Base-by-base conservation (phyloP, 2,329 filamentous ascomycete genomes). In the Acrodontium crateriforme region DNA sequence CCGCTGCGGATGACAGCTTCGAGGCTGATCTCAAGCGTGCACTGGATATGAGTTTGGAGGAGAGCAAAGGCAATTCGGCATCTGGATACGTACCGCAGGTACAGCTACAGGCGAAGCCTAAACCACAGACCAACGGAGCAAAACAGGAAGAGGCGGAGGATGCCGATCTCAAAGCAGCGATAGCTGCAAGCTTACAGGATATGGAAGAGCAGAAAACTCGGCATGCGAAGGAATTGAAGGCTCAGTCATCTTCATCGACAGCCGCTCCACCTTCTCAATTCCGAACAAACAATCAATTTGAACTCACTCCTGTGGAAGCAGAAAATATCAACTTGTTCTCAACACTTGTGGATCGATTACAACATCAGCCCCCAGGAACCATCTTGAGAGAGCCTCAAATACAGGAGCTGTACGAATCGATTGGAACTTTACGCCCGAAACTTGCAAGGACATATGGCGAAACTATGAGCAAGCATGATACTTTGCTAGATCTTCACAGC, bases 381-480 rank as follows among this genome's bases (percentile, higher is more conserved):
- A 94, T 98, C 29, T 58, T 98, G n/a, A 70, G 89, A 26, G 89
- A 98, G 47, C 89, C 89, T 2, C 89, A 95, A 52, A 94, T 98
- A 27, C 89, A 98, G 55, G 89, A 98, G 56, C 64, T 98, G 4
- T 98, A 98, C 52, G 89, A 95, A 49, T 91, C 85, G 45, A 95
- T 98, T 44, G 84, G 87, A n/a, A 69, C 83, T 10, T 61, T 98
- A 37, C 71, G 89, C 27, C 89, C 89, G 2, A 98, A 98, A 54
- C 65, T 98, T 30, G 89, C 89, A 4, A 72, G 89, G 32, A 94
- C 87, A 0, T 94, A 95, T 50, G 89, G 89, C 30, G 89, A 98
- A 60, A 94, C 89, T 0, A 95, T 98, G 89, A 95, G 89, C 69
- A 98, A 98, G 56, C 89, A 95, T 54, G 85, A 98, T 52, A 89